Conservation (phyloP, 345 rosid genomes). For the Melastoma malabathricum region DNA sequence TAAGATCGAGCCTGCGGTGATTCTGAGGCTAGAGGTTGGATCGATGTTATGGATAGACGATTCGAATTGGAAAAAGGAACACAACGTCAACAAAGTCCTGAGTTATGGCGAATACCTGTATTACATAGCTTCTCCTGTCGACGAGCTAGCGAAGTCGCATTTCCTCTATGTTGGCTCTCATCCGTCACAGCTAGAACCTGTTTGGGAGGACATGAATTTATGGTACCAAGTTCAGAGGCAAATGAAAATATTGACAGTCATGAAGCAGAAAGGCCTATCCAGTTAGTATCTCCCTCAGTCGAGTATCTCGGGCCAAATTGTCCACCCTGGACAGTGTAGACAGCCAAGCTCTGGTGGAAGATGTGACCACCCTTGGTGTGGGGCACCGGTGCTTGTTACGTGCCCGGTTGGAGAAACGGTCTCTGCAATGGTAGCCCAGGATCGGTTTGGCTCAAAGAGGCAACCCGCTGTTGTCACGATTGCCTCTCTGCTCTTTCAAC, state of each 20-base stretch:
- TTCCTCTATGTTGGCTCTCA: slow-evolving; percentile 42
- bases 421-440: slow-evolving; percentile 24
- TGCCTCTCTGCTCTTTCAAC: slow-evolving; percentile 36
- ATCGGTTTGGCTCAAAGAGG: slow-evolving; percentile 33
- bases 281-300: slow-evolving; percentile 40
- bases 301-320: slow-evolving; percentile 35
- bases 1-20: too few species aligned
- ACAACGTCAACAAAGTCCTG: slow-evolving; percentile 34
- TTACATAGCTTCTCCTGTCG: slow-evolving; percentile 26
- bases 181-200: slow-evolving; percentile 49
- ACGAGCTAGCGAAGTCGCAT: slow-evolving; percentile 21
- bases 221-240: slow-evolving; percentile 67
- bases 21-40: too few species aligned
- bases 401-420: slow-evolving; percentile 49
- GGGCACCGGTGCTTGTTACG: slow-evolving; percentile 49
- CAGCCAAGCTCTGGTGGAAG: slow-evolving; percentile 33
- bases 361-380: slow-evolving; percentile 53
- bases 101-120: slow-evolving; percentile 29
- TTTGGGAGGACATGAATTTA: slow-evolving; percentile 59
- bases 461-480: slow-evolving; percentile 42
- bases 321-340: slow-evolving; percentile 41
- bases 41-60: slow-evolving; percentile 31
- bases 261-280: slow-evolving; percentile 31
- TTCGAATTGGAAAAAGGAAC: slow-evolving; percentile 27
- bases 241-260: slow-evolving; percentile 43